Evolutionary conservation across 1,284 basidiomycete genomes (phyloP).

Genomic region (Nidula niveotomentosa): DNA sequence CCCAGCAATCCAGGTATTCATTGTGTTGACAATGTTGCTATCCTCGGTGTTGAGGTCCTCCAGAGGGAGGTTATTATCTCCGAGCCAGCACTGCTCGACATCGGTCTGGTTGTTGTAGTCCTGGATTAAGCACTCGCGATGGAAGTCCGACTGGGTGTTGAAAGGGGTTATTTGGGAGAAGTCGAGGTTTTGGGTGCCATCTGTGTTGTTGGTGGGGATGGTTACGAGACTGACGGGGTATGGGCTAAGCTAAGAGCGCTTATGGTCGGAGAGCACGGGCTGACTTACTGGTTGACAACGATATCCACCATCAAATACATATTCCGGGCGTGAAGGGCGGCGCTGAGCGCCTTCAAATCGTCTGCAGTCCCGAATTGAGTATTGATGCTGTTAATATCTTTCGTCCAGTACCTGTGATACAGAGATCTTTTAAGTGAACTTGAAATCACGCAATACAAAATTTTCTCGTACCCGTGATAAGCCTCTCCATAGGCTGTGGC

Average conservation of each 20-base stretch:
- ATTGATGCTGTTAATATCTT: slow-evolving; percentile 62
- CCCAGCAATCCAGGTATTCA: slow-evolving; percentile 58
- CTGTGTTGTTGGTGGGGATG: slow-evolving; percentile 1
- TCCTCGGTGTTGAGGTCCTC: slow-evolving; percentile 78
- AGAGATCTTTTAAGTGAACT: background rate
- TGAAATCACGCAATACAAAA: background rate
- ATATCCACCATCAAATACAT: slow-evolving; percentile 85
- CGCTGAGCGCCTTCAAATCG: slow-evolving; percentile 63
- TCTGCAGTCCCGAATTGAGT: slow-evolving; percentile 61
- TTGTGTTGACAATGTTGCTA: slow-evolving; percentile 44
- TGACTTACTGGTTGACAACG: slow-evolving; percentile 69
- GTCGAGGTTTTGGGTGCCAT: slow-evolving; percentile 21
- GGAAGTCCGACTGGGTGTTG: slow-evolving; percentile 28
- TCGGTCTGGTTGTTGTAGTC: slow-evolving; percentile 65
- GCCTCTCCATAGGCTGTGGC: slow-evolving; percentile 62
- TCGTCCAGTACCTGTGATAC: slow-evolving; percentile 54
- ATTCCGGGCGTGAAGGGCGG: slow-evolving; percentile 60
- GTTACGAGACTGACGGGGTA: slow-evolving; percentile 2
- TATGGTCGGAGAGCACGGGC: no score
- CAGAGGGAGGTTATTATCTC: slow-evolving; percentile 60
- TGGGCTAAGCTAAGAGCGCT: background rate
- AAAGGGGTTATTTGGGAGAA: slow-evolving; percentile 40
- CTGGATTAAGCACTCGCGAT: slow-evolving; percentile 35
- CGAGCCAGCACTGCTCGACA: slow-evolving; percentile 78
- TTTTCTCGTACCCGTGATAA: slow-evolving; percentile 52